Base-by-base conservation (phyloP, 2,329 filamentous ascomycete genomes). In the Tolypocladium tundrense region DNA sequence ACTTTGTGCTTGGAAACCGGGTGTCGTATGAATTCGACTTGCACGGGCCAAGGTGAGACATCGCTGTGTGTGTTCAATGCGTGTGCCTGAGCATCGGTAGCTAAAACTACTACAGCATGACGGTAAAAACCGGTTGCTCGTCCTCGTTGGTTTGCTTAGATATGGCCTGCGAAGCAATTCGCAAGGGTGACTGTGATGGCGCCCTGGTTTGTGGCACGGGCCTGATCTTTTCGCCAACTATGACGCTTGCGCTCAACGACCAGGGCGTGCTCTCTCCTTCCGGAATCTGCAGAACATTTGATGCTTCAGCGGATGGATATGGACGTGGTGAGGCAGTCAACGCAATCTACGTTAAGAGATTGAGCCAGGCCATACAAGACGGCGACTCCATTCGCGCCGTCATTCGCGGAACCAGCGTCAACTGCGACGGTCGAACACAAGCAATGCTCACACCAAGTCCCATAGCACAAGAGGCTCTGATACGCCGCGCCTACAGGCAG, bases 261-360 rank as follows among this genome's bases (percentile, higher is more conserved):
- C 43, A 57, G 40, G 53, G 57, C 13, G 55, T 62, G 6, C 55
- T 65, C 3, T 60, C 60, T 1, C 65, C 69, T 2, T 64, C 67
- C 3, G 66, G 69, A 27, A 51, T 54, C 10, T 71, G 64, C 31
- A 65, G 62, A 42, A 65, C 64, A 14, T 73, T 69, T 35, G 69
- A 71, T 43, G 54, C 61, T 24, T 59, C 65, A 0, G 70, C 67
- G 1, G 64, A 71, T 60, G 75, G 79, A 4, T 80, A 79, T 61
- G 73, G 68, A 1, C 68, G 77, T 24, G 75, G 75, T 7, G 76
- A 81, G 60, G 67, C 70, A 14, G 55, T 80, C 24, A 56, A 45
- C 35, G 58, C 60, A 6, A 14, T 65, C 3, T 54, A 77, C 2
- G 57, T 80, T 4, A 80, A 80, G 64, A 69, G 62, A 0, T 62